These are phyloP conservation scores for Neurospora sp. DNA, from an alignment of 495 filamentous ascomycete species.

Conservation along the genomic window DNA sequence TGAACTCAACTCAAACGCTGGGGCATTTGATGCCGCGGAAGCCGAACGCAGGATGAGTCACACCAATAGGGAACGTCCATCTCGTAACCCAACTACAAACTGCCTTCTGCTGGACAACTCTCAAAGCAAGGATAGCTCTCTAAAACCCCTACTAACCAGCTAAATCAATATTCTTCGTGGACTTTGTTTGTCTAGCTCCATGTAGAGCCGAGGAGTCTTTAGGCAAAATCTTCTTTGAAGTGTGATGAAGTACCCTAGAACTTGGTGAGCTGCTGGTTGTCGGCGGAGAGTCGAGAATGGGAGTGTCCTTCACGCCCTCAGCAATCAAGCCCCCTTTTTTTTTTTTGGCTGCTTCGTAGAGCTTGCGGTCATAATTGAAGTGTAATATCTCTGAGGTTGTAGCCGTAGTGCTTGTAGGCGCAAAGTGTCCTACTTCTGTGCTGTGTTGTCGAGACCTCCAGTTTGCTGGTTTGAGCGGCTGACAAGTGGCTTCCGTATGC, in stretches of 20 bases:
- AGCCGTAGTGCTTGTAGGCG: not conserved
- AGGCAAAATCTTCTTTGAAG: not conserved
- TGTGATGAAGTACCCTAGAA: not conserved
- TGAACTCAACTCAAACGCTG: not conserved
- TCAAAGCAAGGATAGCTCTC: not conserved
- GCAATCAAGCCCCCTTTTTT: no score
- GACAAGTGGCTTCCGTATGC: not conserved
- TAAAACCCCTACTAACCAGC: not conserved
- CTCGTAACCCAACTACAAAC: not conserved
- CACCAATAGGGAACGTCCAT: not conserved
- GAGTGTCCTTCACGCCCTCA: no score
- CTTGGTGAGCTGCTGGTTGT: no score
- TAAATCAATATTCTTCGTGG: not conserved
- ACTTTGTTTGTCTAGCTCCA: not conserved
- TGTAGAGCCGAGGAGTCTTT: not conserved
- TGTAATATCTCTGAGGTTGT: not conserved
- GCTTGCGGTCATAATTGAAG: not conserved
- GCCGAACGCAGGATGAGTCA: not conserved
- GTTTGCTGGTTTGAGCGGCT: not conserved
- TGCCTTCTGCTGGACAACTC: not conserved
- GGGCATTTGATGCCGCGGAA: not conserved
- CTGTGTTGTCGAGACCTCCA: not conserved
- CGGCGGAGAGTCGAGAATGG: no score
- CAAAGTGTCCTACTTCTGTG: not conserved
- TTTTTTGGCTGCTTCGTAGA: not conserved